Evolutionary conservation across 164 flowering plant genomes (phyloP).

Genomic region (Chloranthus sessilifolius): DNA sequence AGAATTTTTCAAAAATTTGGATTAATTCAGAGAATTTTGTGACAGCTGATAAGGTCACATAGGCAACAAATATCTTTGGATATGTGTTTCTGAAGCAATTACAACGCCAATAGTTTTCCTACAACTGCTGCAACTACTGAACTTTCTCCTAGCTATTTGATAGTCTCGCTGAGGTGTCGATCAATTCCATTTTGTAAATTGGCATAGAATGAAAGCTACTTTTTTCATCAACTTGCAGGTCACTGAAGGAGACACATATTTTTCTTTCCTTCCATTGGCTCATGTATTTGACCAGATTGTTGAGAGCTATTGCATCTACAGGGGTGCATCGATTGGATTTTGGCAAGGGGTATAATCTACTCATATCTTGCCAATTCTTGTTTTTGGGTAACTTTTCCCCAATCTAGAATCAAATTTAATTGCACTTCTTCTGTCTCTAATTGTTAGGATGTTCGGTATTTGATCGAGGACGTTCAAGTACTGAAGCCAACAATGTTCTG

Average conservation of each 20-base stretch:
- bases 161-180: too few species aligned
- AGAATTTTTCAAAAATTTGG: too few species aligned
- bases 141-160: too few species aligned
- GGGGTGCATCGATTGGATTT: slow-evolving; percentile 78
- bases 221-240: slow-evolving; percentile 30
- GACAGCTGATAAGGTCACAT: too few species aligned
- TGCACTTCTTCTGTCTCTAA: slow-evolving; percentile 1
- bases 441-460: slow-evolving; percentile 68
- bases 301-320: slow-evolving; percentile 71
- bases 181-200: too few species aligned
- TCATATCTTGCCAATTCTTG: slow-evolving; percentile 1
- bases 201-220: too few species aligned
- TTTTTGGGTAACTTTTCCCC: background rate
- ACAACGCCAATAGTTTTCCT: too few species aligned
- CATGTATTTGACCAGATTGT: slow-evolving; percentile 88
- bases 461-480: slow-evolving; percentile 74
- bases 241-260: slow-evolving; percentile 64
- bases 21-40: too few species aligned
- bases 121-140: too few species aligned
- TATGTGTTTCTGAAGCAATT: too few species aligned
- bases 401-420: background rate
- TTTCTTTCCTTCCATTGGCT: slow-evolving; percentile 93
- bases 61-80: too few species aligned
- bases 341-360: slow-evolving; percentile 74
- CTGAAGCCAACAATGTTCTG: slow-evolving; percentile 81